Conservation (phyloP, 805 yeast genomes). For the Tanozyma kutaoensis region DNA sequence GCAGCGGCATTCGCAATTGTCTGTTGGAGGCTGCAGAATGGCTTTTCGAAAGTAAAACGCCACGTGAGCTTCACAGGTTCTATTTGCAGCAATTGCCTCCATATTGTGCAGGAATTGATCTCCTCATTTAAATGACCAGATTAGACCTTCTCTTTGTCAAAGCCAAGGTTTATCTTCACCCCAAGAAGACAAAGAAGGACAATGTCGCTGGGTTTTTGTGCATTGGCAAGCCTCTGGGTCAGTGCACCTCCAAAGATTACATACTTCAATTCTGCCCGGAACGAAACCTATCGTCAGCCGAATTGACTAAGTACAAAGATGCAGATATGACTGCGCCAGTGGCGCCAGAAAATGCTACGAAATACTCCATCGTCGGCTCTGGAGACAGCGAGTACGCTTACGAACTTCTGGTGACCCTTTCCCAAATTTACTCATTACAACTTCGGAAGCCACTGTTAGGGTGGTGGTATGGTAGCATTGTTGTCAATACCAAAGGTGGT, state of each 20-base stretch:
- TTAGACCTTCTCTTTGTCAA: constrained; percentile 39
- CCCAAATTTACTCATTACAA: constrained; percentile 65
- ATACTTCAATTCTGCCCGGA: constrained; percentile 63
- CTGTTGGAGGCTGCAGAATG: no score
- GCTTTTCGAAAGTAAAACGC: no score
- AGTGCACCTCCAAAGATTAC: constrained; percentile 39
- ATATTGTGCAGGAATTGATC: no score
- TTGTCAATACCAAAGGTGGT: constrained; percentile 55
- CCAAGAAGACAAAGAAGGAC: constrained; percentile 58
- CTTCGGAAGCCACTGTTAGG: constrained; percentile 73
- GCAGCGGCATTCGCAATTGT: no score
- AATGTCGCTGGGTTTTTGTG: constrained; percentile 71
- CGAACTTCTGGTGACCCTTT: constrained; percentile 52
- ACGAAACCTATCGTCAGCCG: constrained; percentile 28
- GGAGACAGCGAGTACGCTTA: constrained; percentile 45
- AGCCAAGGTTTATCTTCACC: constrained; percentile 75
- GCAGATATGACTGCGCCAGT: constrained; percentile 28
- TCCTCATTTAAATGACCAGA: no score
- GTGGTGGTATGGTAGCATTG: constrained; percentile 85
- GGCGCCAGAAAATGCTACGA: constrained; percentile 6
- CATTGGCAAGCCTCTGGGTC: constrained; percentile 39
- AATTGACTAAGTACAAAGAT: constrained; percentile 29
- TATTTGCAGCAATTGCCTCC: no score
- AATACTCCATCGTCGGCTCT: constrained; percentile 22
- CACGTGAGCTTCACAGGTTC: no score